Conservation (phyloP, 345 rosid genomes). For the Kandelia obovata region DNA sequence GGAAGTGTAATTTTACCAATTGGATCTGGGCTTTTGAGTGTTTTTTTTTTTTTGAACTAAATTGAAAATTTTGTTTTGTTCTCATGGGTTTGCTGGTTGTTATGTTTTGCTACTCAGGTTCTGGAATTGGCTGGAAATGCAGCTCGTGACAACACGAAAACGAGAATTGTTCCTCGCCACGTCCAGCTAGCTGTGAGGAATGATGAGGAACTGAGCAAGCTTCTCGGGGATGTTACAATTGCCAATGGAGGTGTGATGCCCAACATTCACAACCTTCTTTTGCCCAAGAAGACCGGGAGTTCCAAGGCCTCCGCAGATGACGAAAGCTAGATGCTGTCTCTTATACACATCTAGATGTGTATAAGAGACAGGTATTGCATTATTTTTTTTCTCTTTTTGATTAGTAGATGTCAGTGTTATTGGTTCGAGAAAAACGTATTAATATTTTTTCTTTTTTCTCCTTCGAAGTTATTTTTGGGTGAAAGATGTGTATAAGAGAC, state of each 20-base stretch:
- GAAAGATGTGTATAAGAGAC: too few relatives aligned
- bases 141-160: constrained; percentile 88
- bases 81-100: not conserved
- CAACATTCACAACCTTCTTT: constrained; percentile 88
- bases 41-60: not conserved
- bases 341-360: too few relatives aligned
- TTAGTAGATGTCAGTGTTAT: too few relatives aligned
- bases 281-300: constrained; percentile 79
- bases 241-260: constrained; percentile 98
- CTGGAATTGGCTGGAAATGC: constrained; percentile 92
- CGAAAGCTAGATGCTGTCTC: constrained; percentile 36
- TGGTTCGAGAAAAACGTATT: too few relatives aligned
- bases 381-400: too few relatives aligned
- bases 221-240: constrained; percentile 87
- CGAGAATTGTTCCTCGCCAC: constrained; percentile 87
- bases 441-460: too few relatives aligned
- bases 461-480: too few relatives aligned
- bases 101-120: constrained; percentile 36
- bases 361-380: too few relatives aligned
- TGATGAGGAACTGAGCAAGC: constrained; percentile 95
- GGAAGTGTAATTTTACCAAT: too few relatives aligned
- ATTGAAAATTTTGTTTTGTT: not conserved
- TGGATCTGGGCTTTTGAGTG: too few relatives aligned
- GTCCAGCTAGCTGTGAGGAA: constrained; percentile 86
- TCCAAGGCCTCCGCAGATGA: constrained; percentile 62